These are phyloP conservation scores for Austroboletus olivaceoglutinosus DNA, from an alignment of 1,284 basidiomycete genomes.

Conservation along the genomic window DNA sequence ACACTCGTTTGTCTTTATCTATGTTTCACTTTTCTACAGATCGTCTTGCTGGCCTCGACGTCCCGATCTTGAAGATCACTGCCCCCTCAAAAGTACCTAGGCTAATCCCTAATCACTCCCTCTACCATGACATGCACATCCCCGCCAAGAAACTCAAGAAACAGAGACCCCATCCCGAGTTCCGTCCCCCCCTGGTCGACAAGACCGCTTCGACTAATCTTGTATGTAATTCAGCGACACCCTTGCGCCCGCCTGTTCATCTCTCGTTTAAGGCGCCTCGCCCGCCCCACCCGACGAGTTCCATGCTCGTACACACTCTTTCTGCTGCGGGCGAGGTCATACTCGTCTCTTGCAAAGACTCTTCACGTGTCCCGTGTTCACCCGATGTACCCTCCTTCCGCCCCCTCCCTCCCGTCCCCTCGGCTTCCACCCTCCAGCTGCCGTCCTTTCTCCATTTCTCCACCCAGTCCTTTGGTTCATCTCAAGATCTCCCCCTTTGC, in stretches of 20 bases:
- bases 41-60: constrained; percentile 43
- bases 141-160: constrained; percentile 25
- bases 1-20: constrained; percentile 17
- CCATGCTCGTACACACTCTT: constrained; percentile 18
- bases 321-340: constrained; percentile 16
- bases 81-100: constrained; percentile 28
- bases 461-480: constrained; percentile 17
- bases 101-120: constrained; percentile 24
- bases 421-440: constrained; percentile 38
- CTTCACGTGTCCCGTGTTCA: constrained; percentile 6
- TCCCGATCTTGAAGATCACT: constrained; percentile 37
- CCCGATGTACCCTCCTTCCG: constrained; percentile 23
- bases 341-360: constrained; percentile 4
- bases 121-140: constrained; percentile 16
- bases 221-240: constrained; percentile 31
- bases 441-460: constrained; percentile 38
- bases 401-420: constrained; percentile 36
- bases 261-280: constrained; percentile 14
- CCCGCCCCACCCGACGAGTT: constrained; percentile 13
- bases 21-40: constrained; percentile 37
- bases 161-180: constrained; percentile 15
- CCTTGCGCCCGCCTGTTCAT: constrained; percentile 10
- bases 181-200: constrained; percentile 27
- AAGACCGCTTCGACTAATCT: constrained; percentile 25
- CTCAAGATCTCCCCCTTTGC: constrained; percentile 8